Conservation (phyloP, 768 basidiomycete species). For the Lactarius pseudohatsudake region DNA sequence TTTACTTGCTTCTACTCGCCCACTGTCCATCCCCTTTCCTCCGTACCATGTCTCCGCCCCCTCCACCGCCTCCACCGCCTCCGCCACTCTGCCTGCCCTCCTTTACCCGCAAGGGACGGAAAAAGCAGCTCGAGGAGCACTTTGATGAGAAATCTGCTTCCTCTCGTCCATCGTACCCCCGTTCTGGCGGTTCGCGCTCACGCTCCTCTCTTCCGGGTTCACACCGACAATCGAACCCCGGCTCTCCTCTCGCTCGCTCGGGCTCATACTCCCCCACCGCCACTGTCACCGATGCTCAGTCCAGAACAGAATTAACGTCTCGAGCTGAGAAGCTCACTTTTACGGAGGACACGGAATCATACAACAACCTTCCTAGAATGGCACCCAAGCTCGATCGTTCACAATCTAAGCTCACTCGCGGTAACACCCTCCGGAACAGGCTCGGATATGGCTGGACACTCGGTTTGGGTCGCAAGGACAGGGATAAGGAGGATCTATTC, state of each 20-base stretch:
- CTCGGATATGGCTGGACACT: slow-evolving; percentile 31
- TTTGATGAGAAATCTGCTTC: slow-evolving; percentile 24
- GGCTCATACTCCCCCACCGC: slow-evolving; percentile 26
- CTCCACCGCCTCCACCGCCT: slow-evolving; percentile 21
- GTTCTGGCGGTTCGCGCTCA: slow-evolving; percentile 6
- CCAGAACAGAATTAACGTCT: slow-evolving; percentile 12
- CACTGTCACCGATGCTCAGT: slow-evolving; percentile 26
- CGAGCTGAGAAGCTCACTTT: slow-evolving; percentile 26
- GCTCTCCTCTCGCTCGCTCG: slow-evolving; percentile 26
- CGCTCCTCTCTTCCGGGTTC: slow-evolving; percentile 16
- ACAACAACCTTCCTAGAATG: slow-evolving; percentile 21
- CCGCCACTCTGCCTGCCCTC: slow-evolving; percentile 29
- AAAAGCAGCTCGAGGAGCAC: slow-evolving; percentile 19
- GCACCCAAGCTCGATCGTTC: slow-evolving; percentile 29
- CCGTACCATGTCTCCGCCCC: slow-evolving; percentile 24
- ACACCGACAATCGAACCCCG: slow-evolving; percentile 8
- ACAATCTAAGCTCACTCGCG: slow-evolving; percentile 27
- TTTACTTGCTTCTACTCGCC: not conserved
- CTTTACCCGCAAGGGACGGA: slow-evolving; percentile 27
- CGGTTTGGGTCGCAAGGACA: slow-evolving; percentile 27
- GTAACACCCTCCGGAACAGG: slow-evolving; percentile 13
- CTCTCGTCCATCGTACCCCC: slow-evolving; percentile 1
- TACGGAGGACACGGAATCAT: slow-evolving; percentile 31
- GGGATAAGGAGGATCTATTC: slow-evolving; percentile 26
- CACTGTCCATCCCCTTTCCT: not conserved